Conservation (phyloP, 1,284 basidiomycete genomes). For the Austroboletus rostrupii region DNA sequence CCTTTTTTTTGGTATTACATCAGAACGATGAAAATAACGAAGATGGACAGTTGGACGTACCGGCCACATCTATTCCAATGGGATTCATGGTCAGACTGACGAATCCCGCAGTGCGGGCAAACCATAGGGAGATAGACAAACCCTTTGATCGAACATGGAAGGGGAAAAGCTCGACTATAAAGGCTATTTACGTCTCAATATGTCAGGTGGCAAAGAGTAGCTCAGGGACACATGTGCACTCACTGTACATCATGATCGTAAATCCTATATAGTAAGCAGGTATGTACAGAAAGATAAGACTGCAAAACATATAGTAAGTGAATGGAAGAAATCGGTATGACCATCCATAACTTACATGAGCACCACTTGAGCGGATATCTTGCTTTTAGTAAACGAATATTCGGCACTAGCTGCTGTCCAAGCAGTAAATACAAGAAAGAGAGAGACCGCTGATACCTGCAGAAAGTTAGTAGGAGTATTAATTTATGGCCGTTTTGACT, state of each 20-base stretch:
- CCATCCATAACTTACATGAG: not conserved
- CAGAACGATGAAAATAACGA: no score
- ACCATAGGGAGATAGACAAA: no score
- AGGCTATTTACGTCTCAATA: no score
- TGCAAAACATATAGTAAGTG: not conserved
- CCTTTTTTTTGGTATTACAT: no score
- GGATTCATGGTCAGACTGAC: no score
- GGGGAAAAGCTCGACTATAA: no score
- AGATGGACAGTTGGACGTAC: no score
- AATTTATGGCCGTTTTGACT: not conserved
- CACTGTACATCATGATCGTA: not conserved
- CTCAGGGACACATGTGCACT: no score
- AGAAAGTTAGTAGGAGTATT: not conserved
- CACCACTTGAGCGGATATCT: not conserved
- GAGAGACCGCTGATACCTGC: conserved; percentile 12
- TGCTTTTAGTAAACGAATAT: conserved; percentile 14
- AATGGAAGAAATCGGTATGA: not conserved
- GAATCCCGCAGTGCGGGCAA: no score
- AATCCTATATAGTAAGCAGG: not conserved
- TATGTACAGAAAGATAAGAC: not conserved
- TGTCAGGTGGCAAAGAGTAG: no score
- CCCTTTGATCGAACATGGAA: no score
- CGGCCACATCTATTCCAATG: no score
- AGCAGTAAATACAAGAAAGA: conserved; percentile 16
- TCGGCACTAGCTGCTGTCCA: conserved; percentile 21